Conservation (phyloP, 257 asterid species). For the Haberlea rhodopensis region DNA sequence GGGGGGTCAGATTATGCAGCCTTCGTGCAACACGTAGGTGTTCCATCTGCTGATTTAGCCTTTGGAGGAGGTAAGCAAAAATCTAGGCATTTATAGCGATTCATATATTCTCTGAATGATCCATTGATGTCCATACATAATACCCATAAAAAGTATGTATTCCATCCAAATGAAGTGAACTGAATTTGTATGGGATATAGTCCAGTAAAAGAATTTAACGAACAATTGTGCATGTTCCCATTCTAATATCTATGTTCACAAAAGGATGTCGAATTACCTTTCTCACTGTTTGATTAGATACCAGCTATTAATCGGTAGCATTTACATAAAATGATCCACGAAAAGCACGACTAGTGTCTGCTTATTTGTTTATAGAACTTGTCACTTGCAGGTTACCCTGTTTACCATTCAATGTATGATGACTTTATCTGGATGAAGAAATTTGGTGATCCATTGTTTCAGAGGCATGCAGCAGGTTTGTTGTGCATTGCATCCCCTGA, state of each 20-base stretch:
- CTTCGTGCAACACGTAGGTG: slow-evolving; percentile 78
- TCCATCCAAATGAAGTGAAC: too few relatives aligned
- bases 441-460: slow-evolving; percentile 85
- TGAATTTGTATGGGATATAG: too few relatives aligned
- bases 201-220: background rate
- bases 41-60: slow-evolving; percentile 63
- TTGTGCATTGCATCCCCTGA: too few relatives aligned
- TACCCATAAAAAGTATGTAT: background rate
- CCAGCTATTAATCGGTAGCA: background rate
- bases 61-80: slow-evolving; percentile 56
- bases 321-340: too few relatives aligned
- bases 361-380: slow-evolving; percentile 10
- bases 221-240: background rate
- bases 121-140: background rate
- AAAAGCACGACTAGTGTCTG: too few relatives aligned
- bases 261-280: slow-evolving; percentile 6
- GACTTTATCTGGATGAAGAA: slow-evolving; percentile 69
- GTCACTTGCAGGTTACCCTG: slow-evolving; percentile 64
- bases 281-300: background rate
- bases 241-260: background rate
- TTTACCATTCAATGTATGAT: slow-evolving; percentile 83
- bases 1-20: slow-evolving; percentile 76
- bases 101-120: background rate
- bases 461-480: slow-evolving; percentile 81
- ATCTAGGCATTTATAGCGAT: background rate